Conservation (phyloP, 2,329 filamentous ascomycete species). For the Plenodomus biglobosus region DNA sequence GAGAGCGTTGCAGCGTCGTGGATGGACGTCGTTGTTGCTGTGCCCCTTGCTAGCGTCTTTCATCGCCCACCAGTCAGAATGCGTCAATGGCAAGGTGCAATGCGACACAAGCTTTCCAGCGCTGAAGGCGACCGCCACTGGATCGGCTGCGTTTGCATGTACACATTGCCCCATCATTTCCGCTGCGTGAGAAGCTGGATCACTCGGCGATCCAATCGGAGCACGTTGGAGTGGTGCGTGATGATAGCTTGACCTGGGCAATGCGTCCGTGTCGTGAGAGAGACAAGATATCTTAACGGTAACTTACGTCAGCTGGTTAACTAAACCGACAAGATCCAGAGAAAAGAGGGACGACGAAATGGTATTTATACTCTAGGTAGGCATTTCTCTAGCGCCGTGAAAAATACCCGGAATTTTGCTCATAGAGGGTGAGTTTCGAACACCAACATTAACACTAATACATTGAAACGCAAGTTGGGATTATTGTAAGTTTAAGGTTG, state of each 20-base stretch:
- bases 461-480: no score
- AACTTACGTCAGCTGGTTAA: no score
- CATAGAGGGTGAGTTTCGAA: no score
- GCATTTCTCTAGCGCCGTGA: no score
- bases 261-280: not conserved
- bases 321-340: no score
- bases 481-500: no score
- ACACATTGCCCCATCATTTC: slow-evolving; percentile 33
- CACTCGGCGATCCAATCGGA: slow-evolving; percentile 26
- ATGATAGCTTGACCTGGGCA: slow-evolving; percentile 14
- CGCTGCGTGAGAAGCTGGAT: slow-evolving; percentile 14
- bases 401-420: no score
- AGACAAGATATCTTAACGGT: no score
- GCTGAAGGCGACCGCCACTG: slow-evolving; percentile 25
- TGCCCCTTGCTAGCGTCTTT: slow-evolving; percentile 25
- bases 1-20: slow-evolving; percentile 30
- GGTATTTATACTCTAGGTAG: no score
- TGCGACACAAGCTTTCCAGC: slow-evolving; percentile 18
- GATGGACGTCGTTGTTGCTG: slow-evolving; percentile 30
- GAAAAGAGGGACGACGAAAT: no score
- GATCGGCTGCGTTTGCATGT: slow-evolving; percentile 5
- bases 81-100: slow-evolving; percentile 7
- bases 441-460: no score
- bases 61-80: slow-evolving; percentile 24
- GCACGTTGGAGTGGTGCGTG: slow-evolving; percentile 19